Evolutionary conservation across 1,139 yeast species (phyloP), one percentile per base, ranked within the genome.

Genomic region (Kurtzmaniella quercitrusa): DNA sequence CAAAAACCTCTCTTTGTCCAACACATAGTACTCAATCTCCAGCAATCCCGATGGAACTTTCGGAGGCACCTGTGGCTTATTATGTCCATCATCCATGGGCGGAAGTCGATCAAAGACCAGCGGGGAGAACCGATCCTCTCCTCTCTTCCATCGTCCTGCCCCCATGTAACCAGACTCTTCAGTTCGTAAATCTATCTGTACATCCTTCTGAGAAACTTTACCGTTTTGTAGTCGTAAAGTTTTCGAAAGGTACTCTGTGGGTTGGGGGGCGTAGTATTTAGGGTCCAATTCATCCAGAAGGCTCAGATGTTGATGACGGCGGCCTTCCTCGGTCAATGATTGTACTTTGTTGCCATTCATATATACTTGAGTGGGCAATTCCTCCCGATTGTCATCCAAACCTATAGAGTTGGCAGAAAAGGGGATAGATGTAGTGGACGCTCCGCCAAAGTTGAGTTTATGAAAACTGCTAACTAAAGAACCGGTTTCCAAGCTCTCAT

Each of bases 1-100:
- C 56, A 75, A 58, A 45, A 62, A 73, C 46, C 61, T 66, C 38
- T 73, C 75, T 50, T 59, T 65, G 41, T 73, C 77, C 45, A 72
- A 52, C 3, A 68, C 65, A 47, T 69, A 76, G 51, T 73, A 77
- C 52, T 77, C 82, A 53, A 58, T 65, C 31, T 73, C 73, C 3
- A 66, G 60, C 51, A 77, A 57, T 0, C 82, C 82, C 34, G 63
- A 54, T 0, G 82, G 82, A n/a, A 77, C 69, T 55, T 76, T 77
- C 2, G 81, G 81, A 2, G 82, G 82, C 2, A 76, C 73, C 17
- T 55, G 56, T 0, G 81, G 81, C 41, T 73, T 68, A 38, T 56
- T 56, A 37, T 51, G 56, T 61, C 57, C 55, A 41, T 51, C 39
- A 52, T 54, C 11, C 60, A 45, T 44, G 52, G 59, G n/a, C 9